These are phyloP conservation scores for Fimicolochytrium jonesii DNA, from an alignment of 192 early-diverging fungal species.

Conservation along the genomic window DNA sequence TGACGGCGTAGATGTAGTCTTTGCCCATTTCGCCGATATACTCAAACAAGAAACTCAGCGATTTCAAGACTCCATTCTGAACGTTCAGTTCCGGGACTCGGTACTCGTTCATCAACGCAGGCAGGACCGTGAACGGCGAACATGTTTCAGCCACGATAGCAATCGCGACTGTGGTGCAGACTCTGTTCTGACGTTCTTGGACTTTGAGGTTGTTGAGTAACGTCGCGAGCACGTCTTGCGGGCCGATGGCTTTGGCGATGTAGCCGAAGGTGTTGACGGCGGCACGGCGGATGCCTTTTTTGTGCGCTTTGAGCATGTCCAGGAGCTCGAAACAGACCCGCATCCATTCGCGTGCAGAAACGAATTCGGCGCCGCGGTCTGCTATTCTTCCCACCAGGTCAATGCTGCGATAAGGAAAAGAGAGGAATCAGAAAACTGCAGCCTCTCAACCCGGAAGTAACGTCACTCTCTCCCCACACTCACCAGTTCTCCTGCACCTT, in stretches of 20 bases:
- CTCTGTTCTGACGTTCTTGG: conserved; percentile 98
- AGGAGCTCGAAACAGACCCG: conserved; percentile 97
- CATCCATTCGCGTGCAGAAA: conserved; percentile 98
- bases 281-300: conserved; percentile 91
- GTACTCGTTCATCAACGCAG: conserved; percentile 99
- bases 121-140: conserved; percentile 95
- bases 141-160: conserved; percentile 97
- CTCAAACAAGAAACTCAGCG: conserved; percentile 94
- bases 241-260: conserved; percentile 98
- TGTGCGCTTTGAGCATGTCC: conserved; percentile 94
- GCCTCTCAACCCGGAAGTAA: too few relatives aligned
- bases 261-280: conserved; percentile 99
- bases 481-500: conserved; percentile 85
- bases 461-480: neutral
- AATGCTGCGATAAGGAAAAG: conserved; percentile 38
- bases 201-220: conserved; percentile 97
- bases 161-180: conserved; percentile 98
- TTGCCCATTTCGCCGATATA: conserved; percentile 98
- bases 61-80: conserved; percentile 98
- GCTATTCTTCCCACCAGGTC: conserved; percentile 98
- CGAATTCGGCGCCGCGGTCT: conserved; percentile 95
- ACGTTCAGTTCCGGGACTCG: conserved; percentile 98
- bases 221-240: conserved; percentile 97
- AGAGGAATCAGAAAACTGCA: neutral
- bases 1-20: conserved; percentile 97